Evolutionary conservation across 768 basidiomycete genomes (phyloP).

Genomic region (Lyophyllum decastes): DNA sequence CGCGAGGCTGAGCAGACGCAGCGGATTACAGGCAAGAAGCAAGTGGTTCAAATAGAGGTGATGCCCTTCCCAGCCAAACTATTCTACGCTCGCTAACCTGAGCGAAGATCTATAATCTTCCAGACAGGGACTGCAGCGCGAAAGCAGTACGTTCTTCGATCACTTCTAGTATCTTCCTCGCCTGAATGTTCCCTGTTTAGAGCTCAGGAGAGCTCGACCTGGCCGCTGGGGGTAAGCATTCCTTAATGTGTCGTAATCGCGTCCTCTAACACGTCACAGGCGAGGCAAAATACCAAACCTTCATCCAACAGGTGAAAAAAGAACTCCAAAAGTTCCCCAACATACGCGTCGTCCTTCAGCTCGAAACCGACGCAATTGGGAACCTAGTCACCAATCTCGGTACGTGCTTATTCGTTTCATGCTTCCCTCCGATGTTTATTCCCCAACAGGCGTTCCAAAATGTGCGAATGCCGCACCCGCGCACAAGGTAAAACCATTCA

Average conservation of each 20-base stretch:
- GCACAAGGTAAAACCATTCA: constrained; percentile 20
- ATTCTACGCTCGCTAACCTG: neutral
- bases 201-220: constrained; percentile 29
- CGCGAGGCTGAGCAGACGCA: constrained; percentile 4
- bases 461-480: constrained; percentile 31
- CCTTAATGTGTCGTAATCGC: no score
- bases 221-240: constrained; percentile 22
- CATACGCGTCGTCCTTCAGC: constrained; percentile 26
- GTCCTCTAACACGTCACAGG: neutral
- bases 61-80: neutral
- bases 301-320: constrained; percentile 17
- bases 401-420: neutral
- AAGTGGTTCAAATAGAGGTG: constrained; percentile 31
- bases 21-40: constrained; percentile 13
- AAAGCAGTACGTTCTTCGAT: constrained; percentile 27
- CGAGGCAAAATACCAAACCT: constrained; percentile 30
- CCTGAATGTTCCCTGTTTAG: neutral
- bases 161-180: no score
- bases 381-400: constrained; percentile 31
- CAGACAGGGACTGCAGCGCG: constrained; percentile 36
- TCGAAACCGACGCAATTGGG: constrained; percentile 35
- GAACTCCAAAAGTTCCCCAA: constrained; percentile 1
- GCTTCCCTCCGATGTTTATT: neutral
- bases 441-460: constrained; percentile 18
- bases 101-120: constrained; percentile 27